Conservation (phyloP, 139 green algal genomes). For the Zygnema circumcarinatum region DNA sequence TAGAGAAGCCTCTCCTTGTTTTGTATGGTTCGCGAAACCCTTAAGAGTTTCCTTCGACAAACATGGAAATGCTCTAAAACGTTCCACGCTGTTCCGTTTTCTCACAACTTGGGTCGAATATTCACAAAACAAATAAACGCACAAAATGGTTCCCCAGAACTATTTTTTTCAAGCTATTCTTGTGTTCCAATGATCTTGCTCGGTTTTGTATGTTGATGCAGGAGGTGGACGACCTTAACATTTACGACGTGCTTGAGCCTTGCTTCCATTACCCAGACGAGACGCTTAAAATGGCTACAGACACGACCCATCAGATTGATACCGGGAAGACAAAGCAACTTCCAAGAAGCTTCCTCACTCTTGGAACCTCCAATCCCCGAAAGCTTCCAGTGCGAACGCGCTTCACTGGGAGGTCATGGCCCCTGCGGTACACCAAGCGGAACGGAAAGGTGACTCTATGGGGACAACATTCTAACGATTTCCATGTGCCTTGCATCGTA, state of each 20-base stretch:
- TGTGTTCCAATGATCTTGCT: no score
- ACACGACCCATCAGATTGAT: neutral
- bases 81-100: no score
- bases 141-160: no score
- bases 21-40: no score
- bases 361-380: conserved; percentile 37
- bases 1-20: no score
- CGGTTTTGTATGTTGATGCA: neutral
- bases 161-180: no score
- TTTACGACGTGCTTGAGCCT: conserved; percentile 73
- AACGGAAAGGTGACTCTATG: conserved; percentile 63
- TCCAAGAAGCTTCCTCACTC: conserved; percentile 9
- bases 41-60: no score
- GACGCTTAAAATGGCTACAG: neutral
- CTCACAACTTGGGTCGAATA: no score
- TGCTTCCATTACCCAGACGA: conserved; percentile 63
- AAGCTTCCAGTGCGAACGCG: conserved; percentile 27
- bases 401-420: conserved; percentile 56
- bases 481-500: conserved; percentile 30
- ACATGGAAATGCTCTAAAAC: no score
- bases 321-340: neutral
- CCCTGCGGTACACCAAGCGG: conserved; percentile 59
- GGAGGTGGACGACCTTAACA: conserved; percentile 57
- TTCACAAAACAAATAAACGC: no score
- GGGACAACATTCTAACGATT: conserved; percentile 55